These are phyloP conservation scores for Phellopilus nigrolimitatus DNA, from an alignment of 1,284 basidiomycete genomes.

Conservation along the genomic window DNA sequence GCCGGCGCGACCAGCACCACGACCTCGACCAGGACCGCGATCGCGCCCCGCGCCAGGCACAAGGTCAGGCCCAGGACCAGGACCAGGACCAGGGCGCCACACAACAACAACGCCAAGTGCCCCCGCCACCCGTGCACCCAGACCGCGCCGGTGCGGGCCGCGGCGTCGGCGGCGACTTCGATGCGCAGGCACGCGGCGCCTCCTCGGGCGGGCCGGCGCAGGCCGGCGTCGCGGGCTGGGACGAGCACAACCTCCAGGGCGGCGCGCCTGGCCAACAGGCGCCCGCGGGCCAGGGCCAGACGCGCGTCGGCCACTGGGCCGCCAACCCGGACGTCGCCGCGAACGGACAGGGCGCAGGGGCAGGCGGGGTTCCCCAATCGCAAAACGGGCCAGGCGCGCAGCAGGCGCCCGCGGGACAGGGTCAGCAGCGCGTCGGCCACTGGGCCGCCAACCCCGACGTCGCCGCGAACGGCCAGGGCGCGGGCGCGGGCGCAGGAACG, in stretches of 20 bases:
- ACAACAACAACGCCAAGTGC: too few relatives aligned
- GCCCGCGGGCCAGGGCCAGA: background rate
- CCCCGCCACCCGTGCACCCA: background rate
- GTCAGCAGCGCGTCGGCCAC: too few relatives aligned
- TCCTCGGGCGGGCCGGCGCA: background rate
- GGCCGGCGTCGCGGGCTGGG: background rate
- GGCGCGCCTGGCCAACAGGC: background rate
- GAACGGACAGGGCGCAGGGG: slow-evolving; percentile 5
- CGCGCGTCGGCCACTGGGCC: too few relatives aligned
- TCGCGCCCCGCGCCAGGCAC: background rate
- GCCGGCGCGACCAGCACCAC: background rate
- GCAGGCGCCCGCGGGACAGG: too few relatives aligned
- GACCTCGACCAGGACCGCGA: background rate
- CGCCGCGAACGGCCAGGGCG: background rate
- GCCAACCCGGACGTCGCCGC: too few relatives aligned
- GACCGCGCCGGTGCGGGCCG: background rate
- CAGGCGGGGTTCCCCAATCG: background rate
- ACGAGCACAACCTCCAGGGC: background rate
- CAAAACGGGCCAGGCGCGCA: too few relatives aligned
- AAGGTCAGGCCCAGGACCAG: background rate
- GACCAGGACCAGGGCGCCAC: too few relatives aligned
- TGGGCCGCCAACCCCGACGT: too few relatives aligned
- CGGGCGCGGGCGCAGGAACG: background rate
- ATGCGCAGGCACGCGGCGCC: background rate
- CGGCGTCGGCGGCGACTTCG: background rate